Evolutionary conservation across 495 filamentous ascomycete species (phyloP), one percentile per base, ranked within the genome.

Genomic region (Penicillium longicatenatum): DNA sequence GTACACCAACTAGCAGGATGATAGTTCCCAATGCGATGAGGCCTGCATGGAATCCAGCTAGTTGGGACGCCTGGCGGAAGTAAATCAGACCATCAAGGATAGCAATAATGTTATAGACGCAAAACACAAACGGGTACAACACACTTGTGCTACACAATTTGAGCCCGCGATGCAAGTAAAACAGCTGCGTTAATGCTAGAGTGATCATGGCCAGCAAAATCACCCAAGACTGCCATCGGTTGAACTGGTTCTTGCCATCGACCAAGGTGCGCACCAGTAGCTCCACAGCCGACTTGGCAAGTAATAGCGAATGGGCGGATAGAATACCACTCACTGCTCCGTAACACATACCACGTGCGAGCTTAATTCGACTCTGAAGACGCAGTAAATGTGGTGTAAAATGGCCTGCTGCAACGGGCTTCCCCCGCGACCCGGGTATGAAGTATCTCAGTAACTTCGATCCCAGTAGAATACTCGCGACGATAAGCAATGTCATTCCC

Each of bases 71-170:
- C 74, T 99, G 95, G 47, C 84, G 83, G 78, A 98, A 99, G 72
- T 99, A 99, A 52, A 99, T 94, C 52, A 99, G 79, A 17, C 94
- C 94, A 74, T 99, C 95, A 58, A 98, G 77, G 61, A 98, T 99
- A 57, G 94, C 95, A 60, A 97, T 93, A 63, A 99, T 97, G 80
- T 99, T 99, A 79, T 98, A 99, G 60, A 97, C 87, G 84, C 94
- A 99, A 75, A 99, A 99, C 35, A 97, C 92, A 65, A 98, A 89
- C 6, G 94, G 94, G 76, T 99, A 99, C 62, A 99, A 83, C 50
- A 99, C 86, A 73, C 91, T 96, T 17, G 94, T 98, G 51, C 92
- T 97, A 71, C 93, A 92, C 41, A 98, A 79, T 68, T 96, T 96
- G 56, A 99, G 79, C 50, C 94, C 94, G 19, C 89, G 84, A 70